Conservation (phyloP, 78 protist genomes). For the Dictyostelium firmibasis region DNA sequence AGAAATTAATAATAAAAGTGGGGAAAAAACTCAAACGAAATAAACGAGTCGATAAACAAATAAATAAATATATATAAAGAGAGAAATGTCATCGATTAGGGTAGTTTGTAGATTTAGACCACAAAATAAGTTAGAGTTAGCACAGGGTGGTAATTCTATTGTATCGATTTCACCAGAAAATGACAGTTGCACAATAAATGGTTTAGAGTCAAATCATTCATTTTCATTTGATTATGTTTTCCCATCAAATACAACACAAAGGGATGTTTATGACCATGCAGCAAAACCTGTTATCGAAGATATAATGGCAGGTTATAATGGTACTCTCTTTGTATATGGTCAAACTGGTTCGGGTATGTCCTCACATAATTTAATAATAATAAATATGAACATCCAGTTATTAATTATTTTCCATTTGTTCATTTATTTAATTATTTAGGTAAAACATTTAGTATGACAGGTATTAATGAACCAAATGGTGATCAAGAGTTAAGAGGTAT, state of each 20-base stretch:
- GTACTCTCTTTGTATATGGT: conserved; percentile 76
- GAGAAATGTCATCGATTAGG: conserved; percentile 64
- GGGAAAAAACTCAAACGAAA: neutral
- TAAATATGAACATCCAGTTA: no score
- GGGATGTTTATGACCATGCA: conserved; percentile 81
- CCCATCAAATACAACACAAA: conserved; percentile 53
- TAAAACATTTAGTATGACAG: conserved; percentile 93
- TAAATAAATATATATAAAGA: neutral
- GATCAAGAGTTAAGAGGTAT: conserved; percentile 84
- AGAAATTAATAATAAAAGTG: neutral
- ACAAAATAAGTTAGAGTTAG: conserved; percentile 74
- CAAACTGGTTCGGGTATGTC: neutral
- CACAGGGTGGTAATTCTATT: conserved; percentile 37
- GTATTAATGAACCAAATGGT: conserved; percentile 57
- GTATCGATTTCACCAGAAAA: conserved; percentile 23
- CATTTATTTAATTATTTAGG: conserved; percentile 44
- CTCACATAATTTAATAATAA: no score
- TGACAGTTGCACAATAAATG: conserved; percentile 21
- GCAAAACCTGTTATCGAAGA: conserved; percentile 87
- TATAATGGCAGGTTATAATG: conserved; percentile 76
- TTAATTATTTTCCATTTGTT: no score
- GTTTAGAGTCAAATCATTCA: conserved; percentile 41
- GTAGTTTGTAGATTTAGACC: conserved; percentile 91
- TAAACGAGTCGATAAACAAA: neutral
- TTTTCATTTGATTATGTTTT: conserved; percentile 86